Conservation (phyloP, 345 rosid species). For the Anacardium occidentale region DNA sequence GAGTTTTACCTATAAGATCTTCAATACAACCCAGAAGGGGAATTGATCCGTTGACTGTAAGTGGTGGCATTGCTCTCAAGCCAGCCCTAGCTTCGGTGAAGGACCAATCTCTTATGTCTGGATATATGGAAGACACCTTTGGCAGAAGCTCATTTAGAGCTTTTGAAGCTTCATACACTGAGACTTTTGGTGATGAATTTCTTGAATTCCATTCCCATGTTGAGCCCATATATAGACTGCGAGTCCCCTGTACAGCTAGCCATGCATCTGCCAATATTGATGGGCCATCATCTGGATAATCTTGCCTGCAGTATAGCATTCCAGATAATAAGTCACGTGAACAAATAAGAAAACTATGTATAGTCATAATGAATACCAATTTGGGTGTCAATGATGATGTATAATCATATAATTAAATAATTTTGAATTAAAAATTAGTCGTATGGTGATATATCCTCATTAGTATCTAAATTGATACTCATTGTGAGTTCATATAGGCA, state of each 20-base stretch:
- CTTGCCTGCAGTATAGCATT: conserved; percentile 45
- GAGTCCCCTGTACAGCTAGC: conserved; percentile 75
- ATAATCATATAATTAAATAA: too few species aligned
- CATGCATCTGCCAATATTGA: conserved; percentile 84
- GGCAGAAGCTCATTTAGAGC: conserved; percentile 79
- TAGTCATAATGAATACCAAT: too few species aligned
- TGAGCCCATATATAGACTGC: conserved; percentile 62
- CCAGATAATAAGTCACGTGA: neutral
- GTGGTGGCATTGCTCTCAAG: conserved; percentile 88
- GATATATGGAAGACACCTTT: conserved; percentile 64
- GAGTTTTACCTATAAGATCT: conserved; percentile 40
- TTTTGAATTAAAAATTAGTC: too few species aligned
- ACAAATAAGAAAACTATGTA: neutral
- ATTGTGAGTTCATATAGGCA: too few species aligned
- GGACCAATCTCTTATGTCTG: conserved; percentile 62
- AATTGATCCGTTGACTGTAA: conserved; percentile 69
- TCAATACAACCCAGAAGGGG: conserved; percentile 75
- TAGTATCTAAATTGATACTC: too few species aligned
- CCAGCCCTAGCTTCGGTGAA: conserved; percentile 76
- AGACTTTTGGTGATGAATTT: conserved; percentile 55
- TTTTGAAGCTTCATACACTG: conserved; percentile 66
- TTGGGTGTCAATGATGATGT: too few species aligned
- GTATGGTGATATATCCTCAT: too few species aligned
- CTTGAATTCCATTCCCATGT: conserved; percentile 94
- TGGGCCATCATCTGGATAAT: conserved; percentile 63